phyloP scores from a whole-genome alignment of 192 early-diverging fungal genomes.

The Umbelopsis sp. region DNA sequence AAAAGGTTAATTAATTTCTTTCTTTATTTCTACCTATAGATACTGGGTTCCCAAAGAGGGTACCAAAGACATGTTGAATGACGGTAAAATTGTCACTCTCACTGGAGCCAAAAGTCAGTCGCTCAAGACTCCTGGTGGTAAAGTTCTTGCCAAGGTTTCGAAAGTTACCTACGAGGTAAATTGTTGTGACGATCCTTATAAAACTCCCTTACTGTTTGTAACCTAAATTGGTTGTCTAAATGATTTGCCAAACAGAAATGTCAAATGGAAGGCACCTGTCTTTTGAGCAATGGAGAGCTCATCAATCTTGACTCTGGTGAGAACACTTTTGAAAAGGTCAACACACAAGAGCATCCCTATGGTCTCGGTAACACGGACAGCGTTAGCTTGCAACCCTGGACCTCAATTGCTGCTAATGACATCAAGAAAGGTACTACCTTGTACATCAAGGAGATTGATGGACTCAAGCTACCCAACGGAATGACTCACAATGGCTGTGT shows the following conservation, averaged over 20 bases:
- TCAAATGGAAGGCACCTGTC: constrained; percentile 31
- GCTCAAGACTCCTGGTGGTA: constrained; percentile 3
- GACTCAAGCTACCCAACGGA: constrained; percentile 27
- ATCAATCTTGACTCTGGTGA: constrained; percentile 20
- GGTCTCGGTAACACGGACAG: constrained; percentile 19
- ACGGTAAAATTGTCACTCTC: constrained; percentile 18
- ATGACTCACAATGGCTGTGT: constrained; percentile 39
- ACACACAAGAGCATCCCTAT: constrained; percentile 14
- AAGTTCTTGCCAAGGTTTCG: constrained; percentile 21
- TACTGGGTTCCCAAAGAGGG: constrained; percentile 30
- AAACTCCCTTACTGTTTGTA: no score
- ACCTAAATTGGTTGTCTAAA: no score
- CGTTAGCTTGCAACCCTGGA: constrained; percentile 25
- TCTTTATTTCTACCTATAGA: neutral
- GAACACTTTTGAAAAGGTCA: constrained; percentile 14
- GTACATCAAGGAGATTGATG: constrained; percentile 23
- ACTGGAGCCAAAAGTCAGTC: neutral
- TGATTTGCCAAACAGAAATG: constrained; percentile 8
- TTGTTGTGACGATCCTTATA: no score
- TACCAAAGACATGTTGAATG: constrained; percentile 24
- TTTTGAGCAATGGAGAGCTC: constrained; percentile 7
- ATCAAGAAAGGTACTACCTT: constrained; percentile 22
- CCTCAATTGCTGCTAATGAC: constrained; percentile 32
- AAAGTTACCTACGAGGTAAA: constrained; percentile 15
- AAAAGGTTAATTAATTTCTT: neutral